Base-by-base conservation (phyloP, 2,329 filamentous ascomycete genomes). In the Tolypocladium tundrense region DNA sequence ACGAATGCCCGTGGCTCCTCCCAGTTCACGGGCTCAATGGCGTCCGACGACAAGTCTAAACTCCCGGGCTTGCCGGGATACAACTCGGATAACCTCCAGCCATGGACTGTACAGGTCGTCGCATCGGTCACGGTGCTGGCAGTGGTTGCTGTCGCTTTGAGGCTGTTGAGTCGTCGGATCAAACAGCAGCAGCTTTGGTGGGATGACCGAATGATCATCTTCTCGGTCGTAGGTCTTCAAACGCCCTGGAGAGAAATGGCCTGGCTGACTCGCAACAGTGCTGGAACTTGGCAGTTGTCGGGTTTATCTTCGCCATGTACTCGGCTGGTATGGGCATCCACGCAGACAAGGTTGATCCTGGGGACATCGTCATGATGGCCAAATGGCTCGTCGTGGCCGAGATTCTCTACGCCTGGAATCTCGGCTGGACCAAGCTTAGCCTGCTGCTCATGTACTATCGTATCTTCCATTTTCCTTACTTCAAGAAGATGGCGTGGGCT, bases 401-500 rank as follows among this genome's bases (percentile, higher is more conserved):
- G 63, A 70, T 79, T 57, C 67, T 79, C 43, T 80, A 80, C 62
- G 74, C 71, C 33, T 79, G 72, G 63, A 78, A 77, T 37, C 67
- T 80, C 4, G 75, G 73, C 43, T 73, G 77, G 68, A 77, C 78
- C n/a, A 82, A 81, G 61, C 57, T 80, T 16, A 75, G 74, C 55
- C 69, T 82, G 27, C 63, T 82, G 51, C 66, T 80, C 48, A 79
- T 82, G 77, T 81, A 81, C 68, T 74, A 73, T 63, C 77, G 78
- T 63, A 79, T 82, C 61, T 82, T 82, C 65, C 75, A 69, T 24
- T 68, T 75, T 5, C 68, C 69, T 0, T 72, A 70, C 58, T 76
- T 80, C 60, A 73, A 74, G 62, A 73, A 68, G 59, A 72, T 72
- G 63, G 71, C 72, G 1, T 74, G 71, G 62, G 63, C 67, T 3